These are phyloP conservation scores for Ceratobasidium sp. DNA, from an alignment of 1,284 basidiomycete genomes.

Conservation along the genomic window DNA sequence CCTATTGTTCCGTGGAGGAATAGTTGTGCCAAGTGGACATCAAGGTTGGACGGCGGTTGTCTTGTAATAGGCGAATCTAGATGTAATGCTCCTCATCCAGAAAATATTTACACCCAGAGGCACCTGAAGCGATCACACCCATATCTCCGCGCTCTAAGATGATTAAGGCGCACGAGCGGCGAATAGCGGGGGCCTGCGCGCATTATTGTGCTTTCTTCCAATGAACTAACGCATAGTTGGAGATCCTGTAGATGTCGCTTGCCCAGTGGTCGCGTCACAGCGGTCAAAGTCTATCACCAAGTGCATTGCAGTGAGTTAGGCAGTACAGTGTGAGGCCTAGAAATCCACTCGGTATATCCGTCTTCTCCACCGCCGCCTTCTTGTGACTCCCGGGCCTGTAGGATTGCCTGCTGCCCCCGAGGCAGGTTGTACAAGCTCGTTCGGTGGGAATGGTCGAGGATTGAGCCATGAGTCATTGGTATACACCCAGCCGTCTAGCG, in stretches of 20 bases:
- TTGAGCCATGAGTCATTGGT: constrained; percentile 79
- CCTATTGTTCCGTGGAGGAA: too few species aligned
- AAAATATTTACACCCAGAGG: too few species aligned
- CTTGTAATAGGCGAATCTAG: too few species aligned
- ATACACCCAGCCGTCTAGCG: constrained; percentile 80
- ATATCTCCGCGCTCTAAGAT: too few species aligned
- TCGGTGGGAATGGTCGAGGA: constrained; percentile 61
- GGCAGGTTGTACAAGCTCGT: constrained; percentile 60
- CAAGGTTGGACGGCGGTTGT: too few species aligned
- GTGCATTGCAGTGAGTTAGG: background rate
- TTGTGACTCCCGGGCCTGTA: constrained; percentile 60
- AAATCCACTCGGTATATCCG: constrained; percentile 66
- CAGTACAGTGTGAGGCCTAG: background rate
- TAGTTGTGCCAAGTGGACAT: too few species aligned
- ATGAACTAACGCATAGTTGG: too few species aligned
- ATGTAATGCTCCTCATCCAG: too few species aligned
- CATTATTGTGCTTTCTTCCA: too few species aligned
- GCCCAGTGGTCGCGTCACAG: background rate
- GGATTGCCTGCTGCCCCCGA: constrained; percentile 22
- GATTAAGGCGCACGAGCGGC: too few species aligned
- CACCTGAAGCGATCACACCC: too few species aligned
- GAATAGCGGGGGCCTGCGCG: too few species aligned
- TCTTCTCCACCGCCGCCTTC: constrained; percentile 74
- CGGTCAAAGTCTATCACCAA: constrained; percentile 4
- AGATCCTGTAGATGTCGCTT: background rate